Base-by-base conservation (phyloP, 108 stramenopile genomes). In the Mediolabrus comicus region DNA sequence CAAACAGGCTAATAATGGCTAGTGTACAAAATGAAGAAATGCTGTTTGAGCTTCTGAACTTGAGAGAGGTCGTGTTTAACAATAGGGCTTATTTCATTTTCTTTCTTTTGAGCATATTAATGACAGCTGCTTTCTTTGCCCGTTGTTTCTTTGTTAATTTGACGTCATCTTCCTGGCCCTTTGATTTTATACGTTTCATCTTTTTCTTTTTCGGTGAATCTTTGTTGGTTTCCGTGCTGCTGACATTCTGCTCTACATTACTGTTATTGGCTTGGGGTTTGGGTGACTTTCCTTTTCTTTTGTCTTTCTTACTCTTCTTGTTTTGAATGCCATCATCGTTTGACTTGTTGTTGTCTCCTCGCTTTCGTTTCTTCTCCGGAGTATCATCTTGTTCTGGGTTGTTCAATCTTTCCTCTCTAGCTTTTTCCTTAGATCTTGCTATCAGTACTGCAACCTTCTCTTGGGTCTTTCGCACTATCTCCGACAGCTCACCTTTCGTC, bases 381-480 rank as follows among this genome's bases (percentile, higher is more conserved):
- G 24, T 33, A 13, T 38, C 51, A 30, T 33, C 29, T 22, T 25
- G 27, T 28, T 36, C 58, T 59, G 13, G 57, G 27, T 31, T 32
- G 14, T 34, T 29, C 59, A 16, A 43, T 52, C 57, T 34, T 65
- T 67, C 59, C 62, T 82, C 62, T 58, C 34, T 65, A 56, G 57
- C 69, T 31, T 24, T 32, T 8, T 72, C 49, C 56, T 62, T 82
- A 22, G 67, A 65, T 59, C 69, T 77, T 58, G 69, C 75, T 74
- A 89, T 89, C 66, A 84, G 74, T 46, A 61, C 66, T 41, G 83
- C 80, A 3, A 89, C 86, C 46, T 78, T 46, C 65, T 85, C 84
- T 77, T 87, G 78, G 9, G 92, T 93, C 25, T 69, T 76, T 3
- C 62, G 53, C 25, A 89, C 92, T 70, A 93, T 90, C 36, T 81